Evolutionary conservation across 306 rosid genomes (phyloP), one percentile per base, ranked within the genome.

Genomic region (Senna tora): DNA sequence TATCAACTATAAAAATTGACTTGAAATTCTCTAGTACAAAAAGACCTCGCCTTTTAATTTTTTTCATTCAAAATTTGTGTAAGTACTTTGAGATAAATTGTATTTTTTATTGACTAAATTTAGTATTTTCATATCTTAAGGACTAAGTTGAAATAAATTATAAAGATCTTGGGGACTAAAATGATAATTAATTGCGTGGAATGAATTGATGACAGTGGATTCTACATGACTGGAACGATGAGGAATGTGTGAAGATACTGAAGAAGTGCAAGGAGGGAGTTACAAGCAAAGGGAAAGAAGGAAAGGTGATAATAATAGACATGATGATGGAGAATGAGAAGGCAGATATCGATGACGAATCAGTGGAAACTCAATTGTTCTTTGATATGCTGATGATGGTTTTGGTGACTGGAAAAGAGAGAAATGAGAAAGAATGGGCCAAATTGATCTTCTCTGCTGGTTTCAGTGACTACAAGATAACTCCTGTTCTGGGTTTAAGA

Each of bases 191-290:
- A n/a, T n/a, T n/a, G n/a, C n/a, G 30, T 25, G 30, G 30, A 1
- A 1, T 25, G 30, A 3, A 25, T 1, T 25, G 3, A 1, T 47
- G 62, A 51, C 61, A 83, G 90, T 72, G 80, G 71, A 60, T 83
- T 34, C 36, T 86, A 45, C 90, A 86, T 19, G 79, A 83, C 68
- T 86, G 87, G 90, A 76, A 46, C 9, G 87, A 86, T 15, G 82
- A 80, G 60, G 82, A 82, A 41, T 73, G 88, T 17, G 51, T 77
- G 22, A 74, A 67, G 42, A 79, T 86, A 69, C 72, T 86, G 25
- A 67, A 68, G 74, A 65, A 51, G 65, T 80, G 87, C 69, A 86
- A 65, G 47, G 87, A 78, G 52, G 86, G 83, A 55, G 65, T 83
- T 1, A 20, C 56, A 28, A 32, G 43, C 0, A 77, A 63, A 9